Base-by-base conservation (phyloP, 441 rosid species). In the Theobroma grandiflorum region DNA sequence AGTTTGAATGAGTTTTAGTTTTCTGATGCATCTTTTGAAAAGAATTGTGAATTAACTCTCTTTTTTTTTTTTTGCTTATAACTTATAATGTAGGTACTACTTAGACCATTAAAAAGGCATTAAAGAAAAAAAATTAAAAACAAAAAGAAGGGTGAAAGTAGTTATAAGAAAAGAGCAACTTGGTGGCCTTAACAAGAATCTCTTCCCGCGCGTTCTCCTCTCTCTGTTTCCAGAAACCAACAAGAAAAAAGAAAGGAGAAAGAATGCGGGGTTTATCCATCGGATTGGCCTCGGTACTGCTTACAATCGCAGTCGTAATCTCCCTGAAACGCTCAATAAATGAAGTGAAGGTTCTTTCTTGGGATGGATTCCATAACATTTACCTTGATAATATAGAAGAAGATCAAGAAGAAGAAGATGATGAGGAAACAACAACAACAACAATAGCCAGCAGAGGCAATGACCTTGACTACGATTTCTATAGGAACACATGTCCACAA, bases 401-500 rank as follows among this genome's bases (percentile, higher is more conserved):
- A 62, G 66, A 33, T 11, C 16, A 63, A 4, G 74, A 70, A 12
- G 15, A 31, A 6, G 43, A 10, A 11, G n/a, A n/a, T n/a, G 15
- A 14, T 33, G 69, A 40, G n/a, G 38, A 22, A 45, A 12, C 57
- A 47, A 20, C 37, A 33, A 22, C 74, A 22, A 22, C 63, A 22
- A n/a, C n/a, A n/a, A n/a, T n/a, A n/a, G n/a, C n/a, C n/a, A n/a
- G n/a, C n/a, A 15, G 63, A 58, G 22, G 63, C 33, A 58, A 58
- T 58, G 63, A 35, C 26, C 74, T 70, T 2, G 55, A 70, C 9
- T 70, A 70, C 12, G 74, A 80, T 2, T 86, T 82, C 86, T 77
- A 90, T 42, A 22, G 15, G 16, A 57, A 68, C 7, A 84, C 82
- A 31, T 82, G 88, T 70, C 84, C 82, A 9, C 0, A 47, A 4